Base-by-base conservation (phyloP, 2,329 filamentous ascomycete genomes). In the Epichloe brachyelytri region DNA sequence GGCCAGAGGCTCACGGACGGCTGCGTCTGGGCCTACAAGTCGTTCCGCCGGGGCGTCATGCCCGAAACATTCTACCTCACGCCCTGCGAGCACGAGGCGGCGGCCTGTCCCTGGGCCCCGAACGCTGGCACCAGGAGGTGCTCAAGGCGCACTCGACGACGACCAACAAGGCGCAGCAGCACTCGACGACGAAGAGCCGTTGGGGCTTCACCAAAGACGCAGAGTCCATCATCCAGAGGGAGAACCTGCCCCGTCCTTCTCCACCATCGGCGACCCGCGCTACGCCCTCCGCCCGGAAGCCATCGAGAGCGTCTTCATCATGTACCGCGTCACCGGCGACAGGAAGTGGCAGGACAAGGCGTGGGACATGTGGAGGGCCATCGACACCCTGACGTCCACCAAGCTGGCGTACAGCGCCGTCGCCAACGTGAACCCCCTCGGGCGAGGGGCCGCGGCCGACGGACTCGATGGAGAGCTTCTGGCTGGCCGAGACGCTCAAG, bases 401-500 rank as follows among this genome's bases (percentile, higher is more conserved):
- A 61, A 68, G 26, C 58, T 71, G 47, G 76, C 72, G 6, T 74
- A 77, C 56, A 71, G 72, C n/a, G 69, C 75, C 3, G 70, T 79
- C 4, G 55, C 63, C 48, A 70, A 75, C 44, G 68, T 69, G 5
- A 59, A 59, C 1, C 59, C 5, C 58, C 0, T 1, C 6, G 15
- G 56, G 53, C 1, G 63, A 63, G 17, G 56, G 61, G 47, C 61
- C 65, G 1, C 54, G 70, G 43, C 65, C 68, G 53, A 64, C 69
- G 37, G 82, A 88, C 59, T 76, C 75, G n/a, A 83, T 83, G 79
- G 79, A 86, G 66, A 63, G 62, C 53, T 87, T 86, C 60, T 88
- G 84, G 82, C 70, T 83, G 58, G 79, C 79, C 0, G 84, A 88
- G 69, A 88, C 84, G 30, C 66, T 88, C 54, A 88, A 88, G 67